Percentiles rank a stretch among this genome's conserved stretches.
Evolutionary conservation across 805 yeast genomes (phyloP).

Genomic region (Cyberlindnera saturnus): DNA sequence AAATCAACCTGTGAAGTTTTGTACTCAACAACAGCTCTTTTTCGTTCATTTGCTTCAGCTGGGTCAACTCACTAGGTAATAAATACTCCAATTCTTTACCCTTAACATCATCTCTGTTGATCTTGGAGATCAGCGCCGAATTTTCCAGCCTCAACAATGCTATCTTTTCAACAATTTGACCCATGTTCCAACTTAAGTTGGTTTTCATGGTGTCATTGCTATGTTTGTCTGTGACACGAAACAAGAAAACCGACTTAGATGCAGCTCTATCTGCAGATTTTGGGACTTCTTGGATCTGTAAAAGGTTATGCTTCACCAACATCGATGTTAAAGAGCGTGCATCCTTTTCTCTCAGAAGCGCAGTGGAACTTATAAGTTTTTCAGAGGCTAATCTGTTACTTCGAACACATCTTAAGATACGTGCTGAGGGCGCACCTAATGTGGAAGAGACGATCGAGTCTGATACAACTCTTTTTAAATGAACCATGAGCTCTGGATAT

Average conservation of each 20-base stretch:
- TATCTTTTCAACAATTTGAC: constrained; percentile 45
- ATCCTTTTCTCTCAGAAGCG: constrained; percentile 70
- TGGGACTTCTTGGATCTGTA: constrained; percentile 92
- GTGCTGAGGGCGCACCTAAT: constrained; percentile 59
- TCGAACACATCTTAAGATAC: constrained; percentile 74
- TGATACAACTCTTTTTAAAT: constrained; percentile 42
- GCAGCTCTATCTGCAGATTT: constrained; percentile 89
- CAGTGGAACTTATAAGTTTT: constrained; percentile 67
- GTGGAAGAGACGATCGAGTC: constrained; percentile 56
- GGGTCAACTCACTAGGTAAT: constrained; percentile 68
- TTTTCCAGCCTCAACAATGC: constrained; percentile 52
- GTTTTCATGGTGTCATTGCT: constrained; percentile 42
- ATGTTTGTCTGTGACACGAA: constrained; percentile 57
- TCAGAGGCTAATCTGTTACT: constrained; percentile 73
- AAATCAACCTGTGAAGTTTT: constrained; percentile 48
- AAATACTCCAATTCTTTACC: constrained; percentile 74
- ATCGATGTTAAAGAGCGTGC: constrained; percentile 67
- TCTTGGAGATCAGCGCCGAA: constrained; percentile 64
- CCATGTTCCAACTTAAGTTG: constrained; percentile 40
- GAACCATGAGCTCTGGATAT: constrained; percentile 41
- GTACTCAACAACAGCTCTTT: constrained; percentile 50
- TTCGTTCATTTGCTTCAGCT: constrained; percentile 53
- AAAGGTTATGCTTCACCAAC: constrained; percentile 59
- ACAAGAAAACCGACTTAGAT: constrained; percentile 76
- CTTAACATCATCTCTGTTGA: constrained; percentile 84